Evolutionary conservation across 2,329 filamentous ascomycete species (phyloP), one percentile per base, ranked within the genome.

Genomic region (Anthostomella pinea): DNA sequence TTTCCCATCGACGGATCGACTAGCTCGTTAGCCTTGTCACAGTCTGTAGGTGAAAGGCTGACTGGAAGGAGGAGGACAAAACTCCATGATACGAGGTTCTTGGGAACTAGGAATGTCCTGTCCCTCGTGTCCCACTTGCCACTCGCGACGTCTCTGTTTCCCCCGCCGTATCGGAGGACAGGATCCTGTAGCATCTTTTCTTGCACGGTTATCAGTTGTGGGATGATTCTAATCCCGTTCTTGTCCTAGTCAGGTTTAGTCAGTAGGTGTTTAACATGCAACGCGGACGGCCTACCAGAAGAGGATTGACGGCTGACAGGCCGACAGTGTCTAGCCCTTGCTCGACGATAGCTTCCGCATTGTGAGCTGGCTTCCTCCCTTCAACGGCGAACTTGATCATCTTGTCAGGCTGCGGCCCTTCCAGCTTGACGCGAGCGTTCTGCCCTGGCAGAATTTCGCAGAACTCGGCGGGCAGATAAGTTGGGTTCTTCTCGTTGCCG

Each of bases 381-480:
- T 75, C 68, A 13, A 79, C 77, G 5, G 81, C 79, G 49, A 83
- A 81, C 0, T 49, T 54, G 25, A 85, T 74, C 79, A 85, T 83
- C 2, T 66, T 46, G 2, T 64, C 56, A 0, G 78, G 82, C 49
- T 85, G 78, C 0, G 58, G 48, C 0, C 69, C 60, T 14, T 59
- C 64, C 5, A 85, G 65, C 42, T 73, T 68, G 2, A 63, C 54
- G 6, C 64, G 68, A 18, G 72, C 72, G 1, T 67, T 59, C 52
- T 85, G 79, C 1, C 79, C 79, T 5, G 72, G 66, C 3, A 73
- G 40, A 2, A 85, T 70, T 0, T 53, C 35, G 52, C 78, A 83
- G 4, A 78, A 66, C 49, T 85, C 71, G 0, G 68, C 59, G 0
- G 81, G 81, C 2, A 85, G 46, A 43, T 81, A 83, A 4, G 63